These are phyloP conservation scores for Ganoderma meredithae DNA, from an alignment of 1,284 basidiomycete species.

Conservation along the genomic window DNA sequence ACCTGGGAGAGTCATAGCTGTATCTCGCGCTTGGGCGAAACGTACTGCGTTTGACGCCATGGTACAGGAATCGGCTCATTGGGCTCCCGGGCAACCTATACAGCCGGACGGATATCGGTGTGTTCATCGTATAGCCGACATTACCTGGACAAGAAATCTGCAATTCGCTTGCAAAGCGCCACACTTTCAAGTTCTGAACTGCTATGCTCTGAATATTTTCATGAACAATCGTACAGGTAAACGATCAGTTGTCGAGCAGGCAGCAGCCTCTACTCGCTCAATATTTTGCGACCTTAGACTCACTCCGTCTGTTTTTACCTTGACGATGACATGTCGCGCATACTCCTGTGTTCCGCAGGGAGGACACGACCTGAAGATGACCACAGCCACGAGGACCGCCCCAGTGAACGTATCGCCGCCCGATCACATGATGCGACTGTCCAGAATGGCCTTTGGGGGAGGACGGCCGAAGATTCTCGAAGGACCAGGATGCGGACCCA, in stretches of 20 bases:
- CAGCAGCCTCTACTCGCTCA: not conserved
- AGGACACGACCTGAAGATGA: not conserved
- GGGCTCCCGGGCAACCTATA: no score
- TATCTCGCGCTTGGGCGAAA: not conserved
- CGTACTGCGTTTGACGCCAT: not conserved
- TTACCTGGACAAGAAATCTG: not conserved
- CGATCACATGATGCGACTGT: not conserved
- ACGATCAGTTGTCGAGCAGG: not conserved
- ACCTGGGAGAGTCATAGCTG: not conserved
- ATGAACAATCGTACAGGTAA: not conserved
- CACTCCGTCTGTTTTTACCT: not conserved
- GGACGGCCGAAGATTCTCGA: constrained; percentile 6
- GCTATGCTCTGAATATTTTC: not conserved
- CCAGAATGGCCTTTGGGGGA: not conserved
- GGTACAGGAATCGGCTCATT: not conserved
- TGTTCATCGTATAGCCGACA: not conserved
- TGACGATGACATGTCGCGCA: not conserved
- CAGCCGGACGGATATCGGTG: not conserved
- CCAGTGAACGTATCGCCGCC: not conserved
- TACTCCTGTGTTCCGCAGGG: not conserved
- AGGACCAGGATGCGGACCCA: not conserved
- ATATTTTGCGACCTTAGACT: not conserved
- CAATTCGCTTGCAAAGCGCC: not conserved
- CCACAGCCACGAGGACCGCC: not conserved
- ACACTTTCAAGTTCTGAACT: not conserved